Conservation (phyloP, 768 basidiomycete species). For the Hericium alpestre region DNA sequence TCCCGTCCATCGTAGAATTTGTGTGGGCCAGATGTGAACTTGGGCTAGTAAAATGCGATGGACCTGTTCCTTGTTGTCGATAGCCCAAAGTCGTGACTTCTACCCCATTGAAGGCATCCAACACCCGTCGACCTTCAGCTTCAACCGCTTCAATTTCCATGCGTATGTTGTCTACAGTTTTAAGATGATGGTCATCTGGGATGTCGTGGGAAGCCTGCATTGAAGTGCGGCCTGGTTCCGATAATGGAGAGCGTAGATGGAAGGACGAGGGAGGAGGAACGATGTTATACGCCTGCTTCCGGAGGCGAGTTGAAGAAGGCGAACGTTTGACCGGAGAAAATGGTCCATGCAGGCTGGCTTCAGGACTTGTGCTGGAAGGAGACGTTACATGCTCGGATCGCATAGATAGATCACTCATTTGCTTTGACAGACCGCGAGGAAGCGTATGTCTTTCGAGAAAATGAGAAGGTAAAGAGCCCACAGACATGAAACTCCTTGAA, state of each 20-base stretch:
- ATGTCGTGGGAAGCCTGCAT: conserved; percentile 25
- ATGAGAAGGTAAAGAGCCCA: conserved; percentile 14
- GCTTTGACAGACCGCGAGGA: conserved; percentile 35
- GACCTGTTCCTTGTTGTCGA: conserved; percentile 24
- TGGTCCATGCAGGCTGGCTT: conserved; percentile 16
- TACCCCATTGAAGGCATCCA: conserved; percentile 74
- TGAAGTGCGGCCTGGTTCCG: conserved; percentile 12
- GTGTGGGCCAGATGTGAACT: too few relatives aligned
- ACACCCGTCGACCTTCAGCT: conserved; percentile 55
- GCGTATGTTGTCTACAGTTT: conserved; percentile 52
- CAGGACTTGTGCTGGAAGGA: conserved; percentile 19
- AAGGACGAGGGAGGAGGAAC: conserved; percentile 24
- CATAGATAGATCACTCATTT: conserved; percentile 37
- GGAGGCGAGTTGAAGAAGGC: conserved; percentile 23
- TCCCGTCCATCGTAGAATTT: not conserved
- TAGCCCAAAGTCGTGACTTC: conserved; percentile 60
- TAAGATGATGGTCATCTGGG: conserved; percentile 46
- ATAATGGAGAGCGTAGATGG: conserved; percentile 9
- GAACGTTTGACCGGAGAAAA: conserved; percentile 14
- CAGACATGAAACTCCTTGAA: conserved; percentile 19
- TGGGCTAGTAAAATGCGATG: conserved; percentile 3
- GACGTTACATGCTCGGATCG: conserved; percentile 33
- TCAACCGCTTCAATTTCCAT: conserved; percentile 60
- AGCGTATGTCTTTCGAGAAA: conserved; percentile 12
- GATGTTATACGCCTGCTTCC: conserved; percentile 22